These are phyloP conservation scores for Harringtonia aguacate DNA, from an alignment of 2,329 filamentous ascomycete genomes.

Conservation along the genomic window DNA sequence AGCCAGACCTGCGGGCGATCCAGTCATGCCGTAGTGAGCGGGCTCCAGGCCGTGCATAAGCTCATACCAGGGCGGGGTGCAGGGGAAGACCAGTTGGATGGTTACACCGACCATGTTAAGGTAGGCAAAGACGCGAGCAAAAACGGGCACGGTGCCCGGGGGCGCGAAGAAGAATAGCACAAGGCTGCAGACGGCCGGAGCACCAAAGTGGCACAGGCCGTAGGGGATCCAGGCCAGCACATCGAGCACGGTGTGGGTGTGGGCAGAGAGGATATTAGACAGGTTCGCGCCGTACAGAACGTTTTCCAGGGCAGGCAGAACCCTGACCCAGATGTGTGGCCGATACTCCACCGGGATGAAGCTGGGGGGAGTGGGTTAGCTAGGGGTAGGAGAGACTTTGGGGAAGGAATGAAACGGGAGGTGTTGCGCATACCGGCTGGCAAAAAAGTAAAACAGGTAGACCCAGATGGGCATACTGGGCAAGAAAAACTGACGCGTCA, in stretches of 20 bases:
- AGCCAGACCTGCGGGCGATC: constrained; percentile 79
- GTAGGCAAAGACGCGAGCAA: constrained; percentile 81
- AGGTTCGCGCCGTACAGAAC: constrained; percentile 93
- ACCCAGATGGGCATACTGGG: constrained; percentile 76
- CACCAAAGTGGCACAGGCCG: constrained; percentile 81
- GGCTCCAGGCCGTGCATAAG: constrained; percentile 83
- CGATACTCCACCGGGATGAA: constrained; percentile 85
- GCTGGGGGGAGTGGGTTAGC: constrained; percentile 30
- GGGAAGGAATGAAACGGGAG: neutral
- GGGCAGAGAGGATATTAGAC: constrained; percentile 87
- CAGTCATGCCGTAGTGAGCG: constrained; percentile 83
- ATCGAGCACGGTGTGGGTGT: constrained; percentile 75
- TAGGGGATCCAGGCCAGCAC: constrained; percentile 90
- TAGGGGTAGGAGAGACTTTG: neutral
- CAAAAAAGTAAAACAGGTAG: constrained; percentile 87
- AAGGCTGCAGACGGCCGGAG: constrained; percentile 66
- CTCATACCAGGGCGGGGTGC: constrained; percentile 95
- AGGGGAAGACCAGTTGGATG: constrained; percentile 84
- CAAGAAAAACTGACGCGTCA: constrained; percentile 83
- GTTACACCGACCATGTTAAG: constrained; percentile 81
- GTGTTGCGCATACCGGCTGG: constrained; percentile 61
- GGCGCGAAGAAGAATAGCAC: constrained; percentile 83
- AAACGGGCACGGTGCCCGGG: constrained; percentile 74
- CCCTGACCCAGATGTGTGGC: constrained; percentile 90
- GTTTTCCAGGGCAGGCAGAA: constrained; percentile 88